phyloP scores from a whole-genome alignment of 2,329 filamentous ascomycete species.

The Phoma sp. region DNA sequence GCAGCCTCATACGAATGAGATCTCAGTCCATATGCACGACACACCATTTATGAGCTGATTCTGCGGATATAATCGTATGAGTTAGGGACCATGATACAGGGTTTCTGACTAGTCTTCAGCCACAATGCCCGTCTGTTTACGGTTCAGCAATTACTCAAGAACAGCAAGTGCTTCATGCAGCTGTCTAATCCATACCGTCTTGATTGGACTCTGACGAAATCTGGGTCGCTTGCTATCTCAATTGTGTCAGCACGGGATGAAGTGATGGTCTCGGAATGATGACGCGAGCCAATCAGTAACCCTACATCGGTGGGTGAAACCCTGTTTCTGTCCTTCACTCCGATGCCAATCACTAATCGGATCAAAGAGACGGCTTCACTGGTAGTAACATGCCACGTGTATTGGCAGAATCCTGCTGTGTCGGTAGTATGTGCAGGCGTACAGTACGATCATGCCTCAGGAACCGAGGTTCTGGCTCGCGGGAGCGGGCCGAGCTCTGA shows the following conservation, averaged over 20 bases:
- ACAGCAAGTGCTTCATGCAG: too few relatives aligned
- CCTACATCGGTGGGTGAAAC: neutral
- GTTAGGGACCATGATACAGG: neutral
- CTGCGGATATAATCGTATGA: neutral
- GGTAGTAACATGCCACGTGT: neutral
- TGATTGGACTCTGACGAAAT: neutral
- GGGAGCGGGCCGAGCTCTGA: constrained; percentile 20
- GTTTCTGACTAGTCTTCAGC: neutral
- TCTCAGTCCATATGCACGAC: neutral
- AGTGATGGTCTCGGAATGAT: neutral
- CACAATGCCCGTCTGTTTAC: neutral
- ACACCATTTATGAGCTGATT: neutral
- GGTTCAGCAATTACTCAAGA: too few relatives aligned
- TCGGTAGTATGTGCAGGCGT: too few relatives aligned
- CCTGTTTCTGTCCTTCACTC: neutral
- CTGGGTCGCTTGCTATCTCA: neutral
- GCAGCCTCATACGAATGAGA: neutral
- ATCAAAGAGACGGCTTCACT: neutral
- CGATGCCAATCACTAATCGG: neutral
- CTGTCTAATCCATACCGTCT: too few relatives aligned
- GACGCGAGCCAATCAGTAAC: constrained; percentile 3
- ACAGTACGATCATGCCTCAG: constrained; percentile 6
- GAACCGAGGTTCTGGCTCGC: constrained; percentile 18
- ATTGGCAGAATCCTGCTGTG: too few relatives aligned
- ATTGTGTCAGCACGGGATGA: neutral